These are phyloP conservation scores for Mortierella sp. DNA, from an alignment of 371 early-diverging fungal species.

Conservation along the genomic window DNA sequence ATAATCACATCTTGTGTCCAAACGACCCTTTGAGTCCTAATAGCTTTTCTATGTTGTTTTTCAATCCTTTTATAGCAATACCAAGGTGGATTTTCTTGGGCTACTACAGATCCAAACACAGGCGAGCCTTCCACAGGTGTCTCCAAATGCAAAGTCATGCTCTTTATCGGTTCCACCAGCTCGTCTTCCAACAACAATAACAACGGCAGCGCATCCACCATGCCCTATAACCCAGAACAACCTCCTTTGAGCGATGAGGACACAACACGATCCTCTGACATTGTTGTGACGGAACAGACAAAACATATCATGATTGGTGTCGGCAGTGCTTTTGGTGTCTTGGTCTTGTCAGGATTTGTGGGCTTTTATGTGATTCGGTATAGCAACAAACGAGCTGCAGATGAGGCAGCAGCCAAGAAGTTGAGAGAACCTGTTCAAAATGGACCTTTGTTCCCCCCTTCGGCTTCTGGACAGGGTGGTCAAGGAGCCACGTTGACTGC, in stretches of 20 bases:
- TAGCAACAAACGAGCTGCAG: constrained; percentile 31
- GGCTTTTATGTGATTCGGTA: constrained; percentile 43
- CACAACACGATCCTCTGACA: constrained; percentile 1
- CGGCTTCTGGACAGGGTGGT: background rate
- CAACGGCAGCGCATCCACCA: background rate
- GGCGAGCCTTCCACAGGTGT: constrained; percentile 2
- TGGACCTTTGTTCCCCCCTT: constrained; percentile 33
- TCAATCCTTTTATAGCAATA: constrained; percentile 22
- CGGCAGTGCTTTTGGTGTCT: constrained; percentile 33
- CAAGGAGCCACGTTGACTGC: background rate
- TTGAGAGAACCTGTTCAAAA: constrained; percentile 32
- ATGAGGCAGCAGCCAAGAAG: constrained; percentile 21
- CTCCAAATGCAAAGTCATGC: constrained; percentile 37
- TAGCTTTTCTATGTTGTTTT: too few species aligned
- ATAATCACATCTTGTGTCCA: too few species aligned
- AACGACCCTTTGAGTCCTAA: too few species aligned
- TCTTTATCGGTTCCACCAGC: constrained; percentile 15
- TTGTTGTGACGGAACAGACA: constrained; percentile 35
- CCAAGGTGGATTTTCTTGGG: constrained; percentile 34
- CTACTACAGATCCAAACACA: constrained; percentile 10
- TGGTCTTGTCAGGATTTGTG: constrained; percentile 37
- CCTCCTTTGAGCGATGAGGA: constrained; percentile 4
- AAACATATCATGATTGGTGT: constrained; percentile 42
- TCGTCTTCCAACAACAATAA: background rate
- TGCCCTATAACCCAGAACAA: background rate